Percentiles rank a stretch among this genome's conserved stretches.
These are phyloP conservation scores for Penicillium goetzii DNA, from an alignment of 495 filamentous ascomycete species.

Conservation along the genomic window DNA sequence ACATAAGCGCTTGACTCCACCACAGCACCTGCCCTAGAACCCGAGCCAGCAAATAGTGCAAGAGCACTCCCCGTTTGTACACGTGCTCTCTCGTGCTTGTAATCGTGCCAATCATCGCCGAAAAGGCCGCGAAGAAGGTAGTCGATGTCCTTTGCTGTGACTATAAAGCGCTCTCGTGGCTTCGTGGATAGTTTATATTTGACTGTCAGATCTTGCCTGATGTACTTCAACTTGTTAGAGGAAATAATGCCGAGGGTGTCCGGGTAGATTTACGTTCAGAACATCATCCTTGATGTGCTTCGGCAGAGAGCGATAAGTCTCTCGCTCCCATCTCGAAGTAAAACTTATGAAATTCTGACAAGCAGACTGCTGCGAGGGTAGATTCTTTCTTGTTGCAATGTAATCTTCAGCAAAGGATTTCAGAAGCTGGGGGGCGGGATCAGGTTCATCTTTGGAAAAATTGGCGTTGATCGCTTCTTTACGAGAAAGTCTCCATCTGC, in stretches of 20 bases:
- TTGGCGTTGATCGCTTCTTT: too few relatives aligned
- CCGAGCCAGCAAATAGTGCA: constrained; percentile 25
- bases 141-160: not conserved
- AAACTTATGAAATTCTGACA: too few relatives aligned
- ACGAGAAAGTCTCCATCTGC: too few relatives aligned
- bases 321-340: too few relatives aligned
- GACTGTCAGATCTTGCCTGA: not conserved
- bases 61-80: constrained; percentile 28
- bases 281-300: too few relatives aligned
- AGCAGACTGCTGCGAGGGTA: too few relatives aligned
- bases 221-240: not conserved
- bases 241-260: not conserved
- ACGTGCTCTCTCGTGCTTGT: constrained; percentile 25
- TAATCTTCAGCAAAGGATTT: too few relatives aligned
- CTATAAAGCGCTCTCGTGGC: not conserved
- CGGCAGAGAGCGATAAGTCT: too few relatives aligned
- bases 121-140: not conserved
- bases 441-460: too few relatives aligned
- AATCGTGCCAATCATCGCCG: constrained; percentile 14
- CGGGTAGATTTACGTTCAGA: too few relatives aligned
- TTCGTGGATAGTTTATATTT: not conserved
- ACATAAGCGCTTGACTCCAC: constrained; percentile 30
- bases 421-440: too few relatives aligned
- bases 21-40: constrained; percentile 25
- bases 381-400: too few relatives aligned